Base-by-base conservation (phyloP, 495 filamentous ascomycete species). In the Neohortaea acidophila region DNA sequence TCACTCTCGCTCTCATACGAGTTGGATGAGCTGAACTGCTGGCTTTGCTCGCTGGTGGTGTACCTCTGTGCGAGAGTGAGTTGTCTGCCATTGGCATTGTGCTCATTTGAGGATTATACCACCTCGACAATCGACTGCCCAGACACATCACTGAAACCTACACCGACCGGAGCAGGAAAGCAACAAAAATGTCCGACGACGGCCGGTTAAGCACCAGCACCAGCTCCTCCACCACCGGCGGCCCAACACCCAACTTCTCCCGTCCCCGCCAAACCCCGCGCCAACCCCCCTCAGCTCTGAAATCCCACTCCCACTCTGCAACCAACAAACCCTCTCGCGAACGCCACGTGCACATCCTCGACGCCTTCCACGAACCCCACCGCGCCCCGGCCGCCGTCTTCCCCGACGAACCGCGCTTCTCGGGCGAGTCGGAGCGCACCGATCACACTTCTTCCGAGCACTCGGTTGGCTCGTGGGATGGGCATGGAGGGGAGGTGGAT, bases 371-470 rank as follows among this genome's bases (percentile, higher is more conserved):
- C 22, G 28, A 48, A 4, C 4, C 43, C n/a, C 21, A 18, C 4
- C 23, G 17, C 1, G 14, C 13, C 5, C 12, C 28, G 3, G 18
- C 26, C 15, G n/a, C n/a, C n/a, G n/a, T n/a, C n/a, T 36, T 41
- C 1, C 47, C 43, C 4, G 10, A 2, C 14, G 47, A 50, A 21
- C 47, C 47, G 14, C 47, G 47, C 22, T 50, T 50, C 42, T 45
- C 38, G 0, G 17, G 21, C 21, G 41, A 45, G 26, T 45, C 42
- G 21, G 25, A 35, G 5, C 6, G 27, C 10, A 26, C 42, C 8
- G 19, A 33, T 21, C 24, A 36, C 4, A 5, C 23, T 11, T 21
- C 2, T 30, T 40, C 36, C 10, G 20, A n/a, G 18, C 7, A 14
- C 18, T 34, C 40, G 8, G 38, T 25, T 1, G 39, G 31, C 20